These are phyloP conservation scores for Echium plantagineum DNA, from an alignment of 257 asterid species.

Conservation along the genomic window DNA sequence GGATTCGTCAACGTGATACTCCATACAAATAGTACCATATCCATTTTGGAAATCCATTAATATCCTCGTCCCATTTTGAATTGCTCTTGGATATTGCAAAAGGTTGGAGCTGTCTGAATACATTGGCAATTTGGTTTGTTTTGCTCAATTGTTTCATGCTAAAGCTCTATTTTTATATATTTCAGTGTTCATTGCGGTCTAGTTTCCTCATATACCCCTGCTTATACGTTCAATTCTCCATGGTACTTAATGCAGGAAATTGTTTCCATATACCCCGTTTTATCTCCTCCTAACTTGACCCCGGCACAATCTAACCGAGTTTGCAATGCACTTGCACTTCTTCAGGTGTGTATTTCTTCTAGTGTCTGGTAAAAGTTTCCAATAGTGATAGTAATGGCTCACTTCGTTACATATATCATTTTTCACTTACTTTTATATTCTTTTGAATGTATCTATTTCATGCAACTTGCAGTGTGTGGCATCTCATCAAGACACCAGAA, in stretches of 20 bases:
- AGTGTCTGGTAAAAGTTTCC: not conserved
- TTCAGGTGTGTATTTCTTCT: constrained; percentile 48
- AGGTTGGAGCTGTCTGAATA: not conserved
- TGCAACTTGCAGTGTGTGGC: constrained; percentile 81
- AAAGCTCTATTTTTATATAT: not conserved
- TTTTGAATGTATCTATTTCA: constrained; percentile 8
- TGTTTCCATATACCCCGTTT: constrained; percentile 85
- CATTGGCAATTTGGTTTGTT: not conserved
- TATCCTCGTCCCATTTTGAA: too few species aligned
- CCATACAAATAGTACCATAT: too few species aligned
- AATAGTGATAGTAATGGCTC: not conserved
- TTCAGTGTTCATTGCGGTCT: not conserved
- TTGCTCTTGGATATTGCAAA: too few species aligned
- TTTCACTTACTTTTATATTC: constrained; percentile 4
- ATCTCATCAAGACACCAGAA: constrained; percentile 86
- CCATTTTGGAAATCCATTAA: too few species aligned
- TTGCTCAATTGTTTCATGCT: not conserved
- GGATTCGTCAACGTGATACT: too few species aligned
- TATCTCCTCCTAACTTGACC: constrained; percentile 89
- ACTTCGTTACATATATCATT: not conserved
- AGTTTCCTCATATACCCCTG: not conserved
- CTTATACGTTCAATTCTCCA: constrained; percentile 8
- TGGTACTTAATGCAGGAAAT: constrained; percentile 52
- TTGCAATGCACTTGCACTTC: constrained; percentile 96
- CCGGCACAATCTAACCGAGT: constrained; percentile 89